phyloP scores from a whole-genome alignment of 1,284 basidiomycete species.

The Pseudozyma sp. region DNA sequence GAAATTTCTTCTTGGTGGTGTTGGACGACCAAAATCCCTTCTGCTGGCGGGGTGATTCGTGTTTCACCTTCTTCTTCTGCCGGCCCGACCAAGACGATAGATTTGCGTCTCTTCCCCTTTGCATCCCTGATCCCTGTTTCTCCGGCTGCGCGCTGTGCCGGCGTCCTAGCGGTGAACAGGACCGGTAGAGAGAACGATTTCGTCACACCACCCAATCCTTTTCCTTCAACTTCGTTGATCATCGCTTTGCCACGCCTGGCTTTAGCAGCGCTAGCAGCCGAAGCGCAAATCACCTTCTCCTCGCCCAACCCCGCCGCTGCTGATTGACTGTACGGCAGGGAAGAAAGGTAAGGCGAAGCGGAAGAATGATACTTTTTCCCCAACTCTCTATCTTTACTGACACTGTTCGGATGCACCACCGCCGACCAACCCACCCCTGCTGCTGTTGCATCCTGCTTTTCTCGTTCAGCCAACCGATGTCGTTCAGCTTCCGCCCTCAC shows the following conservation, averaged over 20 bases:
- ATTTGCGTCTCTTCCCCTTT: neutral
- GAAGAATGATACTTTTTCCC: slow-evolving; percentile 13
- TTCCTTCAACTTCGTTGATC: neutral
- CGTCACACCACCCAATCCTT: neutral
- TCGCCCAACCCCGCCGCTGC: no score
- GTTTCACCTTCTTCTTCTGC: neutral
- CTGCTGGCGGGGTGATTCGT: slow-evolving; percentile 8
- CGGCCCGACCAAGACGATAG: slow-evolving; percentile 9
- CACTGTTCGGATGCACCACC: slow-evolving; percentile 16
- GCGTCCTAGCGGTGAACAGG: slow-evolving; percentile 30
- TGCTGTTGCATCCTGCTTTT: neutral
- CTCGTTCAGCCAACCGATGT: slow-evolving; percentile 1
- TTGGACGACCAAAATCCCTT: slow-evolving; percentile 14
- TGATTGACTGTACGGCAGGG: neutral
- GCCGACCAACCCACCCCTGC: neutral
- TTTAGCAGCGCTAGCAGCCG: slow-evolving; percentile 14
- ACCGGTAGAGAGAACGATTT: slow-evolving; percentile 13
- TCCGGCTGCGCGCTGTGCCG: slow-evolving; percentile 14
- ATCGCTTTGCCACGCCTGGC: slow-evolving; percentile 1
- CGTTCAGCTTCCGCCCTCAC: slow-evolving; percentile 14
- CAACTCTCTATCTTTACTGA: slow-evolving; percentile 6
- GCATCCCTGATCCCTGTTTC: neutral
- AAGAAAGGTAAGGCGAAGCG: slow-evolving; percentile 10
- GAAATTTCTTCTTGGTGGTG: slow-evolving; percentile 9
- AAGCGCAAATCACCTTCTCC: slow-evolving; percentile 1